Evolutionary conservation across 345 rosid species (phyloP), one percentile per base, ranked within the genome.

Genomic region (Camelina sativa): DNA sequence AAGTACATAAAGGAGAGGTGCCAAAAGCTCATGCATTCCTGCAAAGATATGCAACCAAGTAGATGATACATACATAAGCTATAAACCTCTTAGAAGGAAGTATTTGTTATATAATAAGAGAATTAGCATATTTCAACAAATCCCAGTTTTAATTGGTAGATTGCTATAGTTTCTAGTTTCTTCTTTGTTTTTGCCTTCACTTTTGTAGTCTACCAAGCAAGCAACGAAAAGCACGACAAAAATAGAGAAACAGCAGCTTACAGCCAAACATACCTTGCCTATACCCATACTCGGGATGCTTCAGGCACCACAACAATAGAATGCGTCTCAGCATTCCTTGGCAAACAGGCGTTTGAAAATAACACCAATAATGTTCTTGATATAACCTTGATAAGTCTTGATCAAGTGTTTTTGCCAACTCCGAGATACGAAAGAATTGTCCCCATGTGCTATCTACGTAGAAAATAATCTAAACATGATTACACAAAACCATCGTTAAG

Each of bases 1-100:
- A 61, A 90, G 95, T 66, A 92, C 95, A 23, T 86, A 92, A 9
- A 92, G 80, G 60, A 92, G 72, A 34, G 98, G 96, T 58, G 98
- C 98, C 88, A 90, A 82, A 65, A 90, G 91, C 80, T 93, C 97
- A 56, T 93, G 98, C 98, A 90, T 90, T 65, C 98, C 98, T 89
- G 66, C 32, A 78, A 69, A 35, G 63, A 79, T 22, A 25, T 30
- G 25, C 1, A 1, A 50, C 30, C 32, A 52, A 15, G 2, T 30
- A 51, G 11, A 62, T 40, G 7, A 38, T 41, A 10, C 25, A 38
- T 41, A 10, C 25, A 54, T 6, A 46, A 46, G 50, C 50, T 34
- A 54, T 11, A 17, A 16, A 17, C 12, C 34, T 51, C 56, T 67
- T 35, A 11, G 61, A 4, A 35, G 8, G 35, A 46, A 41, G 13